Base-by-base conservation (phyloP, 1,284 basidiomycete genomes). In the Bjerkandera adusta region DNA sequence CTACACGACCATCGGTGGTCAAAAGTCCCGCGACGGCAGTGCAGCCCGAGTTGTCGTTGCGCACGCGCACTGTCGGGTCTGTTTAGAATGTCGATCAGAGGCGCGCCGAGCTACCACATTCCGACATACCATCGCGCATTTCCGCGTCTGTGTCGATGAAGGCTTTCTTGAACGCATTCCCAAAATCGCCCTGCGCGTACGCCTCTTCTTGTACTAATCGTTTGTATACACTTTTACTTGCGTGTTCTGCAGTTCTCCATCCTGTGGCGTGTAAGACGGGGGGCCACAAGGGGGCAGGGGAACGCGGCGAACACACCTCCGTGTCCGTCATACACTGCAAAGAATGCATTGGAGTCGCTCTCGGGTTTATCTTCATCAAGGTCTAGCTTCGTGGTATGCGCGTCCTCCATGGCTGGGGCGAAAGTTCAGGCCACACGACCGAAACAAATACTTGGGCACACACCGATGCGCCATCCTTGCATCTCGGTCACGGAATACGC, bases 401-500 rank as follows among this genome's bases (percentile, higher is more conserved):
- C 85, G 64, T 99, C 97, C 71, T 99, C 97, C 97, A 99, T 99
- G 59, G 86, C 92, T 95, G 64, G 48, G 59, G 25, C 32, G 41
- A 18, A 29, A 15, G 27, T 22, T 21, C 40, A 16, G 26, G 30
- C 21, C 11, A 29, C 12, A 21, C 27, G 34, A 26, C 36, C 20
- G 26, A 29, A 26, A 11, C 30, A n/a, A 30, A 22, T 25, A 22
- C 45, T 32, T 16, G 36, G 27, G 26, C 5, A 77, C 94, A 69
- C 60, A 97, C 96, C 87, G 70, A 98, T 90, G 69, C 97, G 80
- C 97, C 97, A 99, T 58, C 97, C 97, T 70, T 99, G 97, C 97
- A 99, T 99, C 72, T 98, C 95, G 35, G 90, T 88, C 40, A 97
- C 77, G 8, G 82, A 89, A 67, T 87, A 98, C 52, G 81, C 69